These are phyloP conservation scores for Articulospora tetracladia DNA, from an alignment of 495 filamentous ascomycete genomes.

Conservation along the genomic window DNA sequence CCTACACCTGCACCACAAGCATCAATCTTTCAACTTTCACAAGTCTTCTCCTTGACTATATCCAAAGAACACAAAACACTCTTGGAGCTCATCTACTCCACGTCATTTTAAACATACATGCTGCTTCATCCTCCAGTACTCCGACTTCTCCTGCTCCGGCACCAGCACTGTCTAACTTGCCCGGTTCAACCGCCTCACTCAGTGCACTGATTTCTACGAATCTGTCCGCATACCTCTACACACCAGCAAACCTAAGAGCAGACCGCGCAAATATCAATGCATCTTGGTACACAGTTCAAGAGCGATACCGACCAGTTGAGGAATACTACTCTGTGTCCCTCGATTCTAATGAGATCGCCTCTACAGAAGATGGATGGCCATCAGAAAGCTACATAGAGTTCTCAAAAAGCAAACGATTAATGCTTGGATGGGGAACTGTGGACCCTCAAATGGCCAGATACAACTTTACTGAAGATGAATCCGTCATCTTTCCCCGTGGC, in stretches of 20 bases:
- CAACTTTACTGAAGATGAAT: conserved; percentile 37
- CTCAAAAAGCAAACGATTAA: conserved; percentile 41
- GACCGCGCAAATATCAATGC: conserved; percentile 54
- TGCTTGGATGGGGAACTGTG: conserved; percentile 51
- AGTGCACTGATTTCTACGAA: conserved; percentile 34
- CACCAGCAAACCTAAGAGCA: conserved; percentile 37
- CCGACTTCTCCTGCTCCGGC: conserved; percentile 36
- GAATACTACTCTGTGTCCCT: conserved; percentile 47
- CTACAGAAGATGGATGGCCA: conserved; percentile 62
- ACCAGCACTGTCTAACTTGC: conserved; percentile 32
- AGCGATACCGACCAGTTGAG: conserved; percentile 39
- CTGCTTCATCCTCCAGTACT: conserved; percentile 37
- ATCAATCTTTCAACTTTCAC: conserved; percentile 44
- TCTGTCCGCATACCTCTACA: conserved; percentile 50
- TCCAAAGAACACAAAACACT: conserved; percentile 41
- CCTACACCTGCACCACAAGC: conserved; percentile 49
- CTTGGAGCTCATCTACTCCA: conserved; percentile 41
- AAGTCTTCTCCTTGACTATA: conserved; percentile 43
- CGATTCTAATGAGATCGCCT: conserved; percentile 33
- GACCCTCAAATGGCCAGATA: conserved; percentile 54
- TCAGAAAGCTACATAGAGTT: conserved; percentile 52
- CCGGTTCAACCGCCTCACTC: conserved; percentile 30
- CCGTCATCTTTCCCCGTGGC: conserved; percentile 18
- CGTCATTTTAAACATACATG: conserved; percentile 58
- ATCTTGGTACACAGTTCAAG: conserved; percentile 51